Base-by-base conservation (phyloP, 768 basidiomycete genomes). In the Serendipita sp. region DNA sequence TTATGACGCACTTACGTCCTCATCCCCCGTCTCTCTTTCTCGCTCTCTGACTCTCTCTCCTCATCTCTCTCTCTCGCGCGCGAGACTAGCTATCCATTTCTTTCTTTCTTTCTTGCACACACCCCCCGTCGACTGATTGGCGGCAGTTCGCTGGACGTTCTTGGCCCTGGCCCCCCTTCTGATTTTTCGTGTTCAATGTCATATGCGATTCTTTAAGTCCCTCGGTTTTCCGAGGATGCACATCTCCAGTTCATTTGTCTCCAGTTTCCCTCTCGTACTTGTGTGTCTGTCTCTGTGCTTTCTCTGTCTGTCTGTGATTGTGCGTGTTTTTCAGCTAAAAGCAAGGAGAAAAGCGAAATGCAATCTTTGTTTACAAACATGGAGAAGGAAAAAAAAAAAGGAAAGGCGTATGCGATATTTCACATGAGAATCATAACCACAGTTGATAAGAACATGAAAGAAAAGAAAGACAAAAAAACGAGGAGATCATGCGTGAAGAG, bases 381-480 rank as follows among this genome's bases (percentile, higher is more conserved):
- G 11, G 44, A 2, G 13, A 45, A 13, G 44, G 44, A 13, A 13
- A 45, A 13, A 13, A 13, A 18, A 18, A 18, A 18, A 18, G 18
- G 23, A 23, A 23, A 23, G 23, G 23, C 23, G 23, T 23, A 23
- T 23, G 23, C 23, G 23, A 23, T 23, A 23, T 23, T 23, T 23
- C 23, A 23, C 29, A 23, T 27, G 45, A 33, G 27, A 45, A 13
- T 31, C 62, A 11, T 18, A 13, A 65, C 29, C 16, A 27, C 18
- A 31, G 50, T 44, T 64, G 27, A 11, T 53, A 37, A 18, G n/a
- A 65, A 52, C n/a, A 33, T 40, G 60, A 45, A 3, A 36, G 50
- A 65, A 66, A 62, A 15, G 36, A 62, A 43, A 44, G 34, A 44
- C 15, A 27, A 62, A 37, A 37, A 63, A 62, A 62, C 18, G 33